Conservation (phyloP, 192 early-diverging fungal species). For the Coemansia umbellata region DNA sequence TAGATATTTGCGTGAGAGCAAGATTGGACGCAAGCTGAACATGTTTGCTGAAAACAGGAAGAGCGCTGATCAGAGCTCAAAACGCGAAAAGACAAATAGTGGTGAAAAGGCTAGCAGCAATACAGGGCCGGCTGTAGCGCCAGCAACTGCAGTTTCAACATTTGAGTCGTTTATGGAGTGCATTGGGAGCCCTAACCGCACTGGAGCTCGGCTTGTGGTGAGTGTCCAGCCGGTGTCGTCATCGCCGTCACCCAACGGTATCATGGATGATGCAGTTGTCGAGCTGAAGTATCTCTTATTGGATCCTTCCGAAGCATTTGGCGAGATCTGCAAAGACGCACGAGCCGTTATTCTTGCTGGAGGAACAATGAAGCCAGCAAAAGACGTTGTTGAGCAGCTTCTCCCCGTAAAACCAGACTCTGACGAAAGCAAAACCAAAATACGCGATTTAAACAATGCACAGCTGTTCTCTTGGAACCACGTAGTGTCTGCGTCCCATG, state of each 20-base stretch:
- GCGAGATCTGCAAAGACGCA: constrained; percentile 71
- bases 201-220: constrained; percentile 24
- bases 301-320: constrained; percentile 78
- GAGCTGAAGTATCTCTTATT: constrained; percentile 80
- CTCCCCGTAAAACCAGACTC: no score
- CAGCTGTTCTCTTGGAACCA: constrained; percentile 78
- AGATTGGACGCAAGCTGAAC: constrained; percentile 57
- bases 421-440: background rate
- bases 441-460: constrained; percentile 34
- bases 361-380: constrained; percentile 88
- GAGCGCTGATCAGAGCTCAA: no score
- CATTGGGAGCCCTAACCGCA: constrained; percentile 28
- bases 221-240: background rate
- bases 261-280: background rate
- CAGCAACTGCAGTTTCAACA: constrained; percentile 25
- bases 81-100: background rate
- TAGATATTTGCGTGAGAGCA: constrained; percentile 62
- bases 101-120: background rate
- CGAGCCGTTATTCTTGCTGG: constrained; percentile 83
- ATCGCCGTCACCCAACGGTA: no score
- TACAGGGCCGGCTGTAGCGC: background rate
- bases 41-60: constrained; percentile 47
- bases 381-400: constrained; percentile 41
- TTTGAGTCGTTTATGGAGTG: constrained; percentile 42
- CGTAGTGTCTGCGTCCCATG: constrained; percentile 72